Percentiles rank a stretch among this genome's conserved stretches.
phyloP scores from a whole-genome alignment of 495 filamentous ascomycete genomes.

The Penicillium waksmanii region DNA sequence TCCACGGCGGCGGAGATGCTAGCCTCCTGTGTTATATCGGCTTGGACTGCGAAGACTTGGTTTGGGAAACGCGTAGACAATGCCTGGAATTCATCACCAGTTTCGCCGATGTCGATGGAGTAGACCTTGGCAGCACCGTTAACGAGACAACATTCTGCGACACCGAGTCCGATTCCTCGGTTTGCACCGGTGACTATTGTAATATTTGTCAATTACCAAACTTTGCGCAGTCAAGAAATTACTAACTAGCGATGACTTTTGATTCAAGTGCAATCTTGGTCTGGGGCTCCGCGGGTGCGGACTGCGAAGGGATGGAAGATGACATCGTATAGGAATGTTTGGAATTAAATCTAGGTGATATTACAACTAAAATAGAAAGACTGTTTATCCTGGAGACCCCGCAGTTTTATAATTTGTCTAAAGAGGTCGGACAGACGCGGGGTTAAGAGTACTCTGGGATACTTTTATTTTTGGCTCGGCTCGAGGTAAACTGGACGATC shows the following conservation, averaged over 20 bases:
- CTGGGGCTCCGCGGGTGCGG: slow-evolving; percentile 18
- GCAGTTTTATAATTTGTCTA: not conserved
- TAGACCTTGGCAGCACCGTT: slow-evolving; percentile 44
- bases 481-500: not conserved
- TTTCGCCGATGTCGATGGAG: slow-evolving; percentile 46
- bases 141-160: slow-evolving; percentile 44
- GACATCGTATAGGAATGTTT: not conserved
- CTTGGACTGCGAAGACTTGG: slow-evolving; percentile 37
- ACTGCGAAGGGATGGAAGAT: slow-evolving; percentile 8
- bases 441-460: not conserved
- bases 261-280: slow-evolving; percentile 22
- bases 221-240: not conserved
- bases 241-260: slow-evolving; percentile 26
- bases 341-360: not conserved
- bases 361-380: not conserved
- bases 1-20: slow-evolving; percentile 43
- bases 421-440: not conserved
- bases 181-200: slow-evolving; percentile 43
- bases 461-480: not conserved
- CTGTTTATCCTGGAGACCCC: not conserved
- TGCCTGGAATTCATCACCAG: slow-evolving; percentile 39
- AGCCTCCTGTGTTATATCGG: slow-evolving; percentile 42
- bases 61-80: slow-evolving; percentile 34
- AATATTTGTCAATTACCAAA: not conserved
- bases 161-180: slow-evolving; percentile 41